Conservation (phyloP, 2,329 filamentous ascomycete genomes). For the Camptophora hylomeconis region DNA sequence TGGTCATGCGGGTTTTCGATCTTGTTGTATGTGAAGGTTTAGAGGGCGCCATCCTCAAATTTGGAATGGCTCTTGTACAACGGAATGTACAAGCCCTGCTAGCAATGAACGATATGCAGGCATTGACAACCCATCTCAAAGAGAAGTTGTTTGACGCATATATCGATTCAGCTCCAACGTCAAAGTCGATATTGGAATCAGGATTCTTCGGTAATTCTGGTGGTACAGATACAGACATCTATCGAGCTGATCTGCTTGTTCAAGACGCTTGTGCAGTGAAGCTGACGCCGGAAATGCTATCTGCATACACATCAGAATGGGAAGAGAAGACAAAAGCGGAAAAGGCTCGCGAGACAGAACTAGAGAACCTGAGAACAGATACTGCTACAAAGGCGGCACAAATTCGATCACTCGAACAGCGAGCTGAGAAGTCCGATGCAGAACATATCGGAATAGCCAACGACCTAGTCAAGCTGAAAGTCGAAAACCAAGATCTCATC, state of each 20-base stretch:
- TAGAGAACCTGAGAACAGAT: constrained; percentile 56
- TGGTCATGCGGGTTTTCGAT: constrained; percentile 93
- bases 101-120: constrained; percentile 78
- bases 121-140: constrained; percentile 79
- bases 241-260: constrained; percentile 84
- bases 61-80: constrained; percentile 90
- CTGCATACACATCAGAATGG: constrained; percentile 74
- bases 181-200: constrained; percentile 86
- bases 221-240: constrained; percentile 83
- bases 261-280: constrained; percentile 82
- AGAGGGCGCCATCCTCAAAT: constrained; percentile 76
- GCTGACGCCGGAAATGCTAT: constrained; percentile 70
- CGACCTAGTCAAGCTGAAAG: constrained; percentile 80
- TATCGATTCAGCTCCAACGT: constrained; percentile 84
- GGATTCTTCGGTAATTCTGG: constrained; percentile 94
- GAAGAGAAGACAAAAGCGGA: constrained; percentile 77
- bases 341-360: constrained; percentile 67
- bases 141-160: constrained; percentile 94
- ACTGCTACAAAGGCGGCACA: constrained; percentile 58
- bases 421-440: constrained; percentile 73
- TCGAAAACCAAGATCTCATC: constrained; percentile 78
- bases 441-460: constrained; percentile 88
- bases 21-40: constrained; percentile 87
- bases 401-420: constrained; percentile 75
- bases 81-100: constrained; percentile 73